Evolutionary conservation across 1,284 basidiomycete genomes (phyloP), one percentile per base, ranked within the genome.

Genomic region (Ustilago trichophora): DNA sequence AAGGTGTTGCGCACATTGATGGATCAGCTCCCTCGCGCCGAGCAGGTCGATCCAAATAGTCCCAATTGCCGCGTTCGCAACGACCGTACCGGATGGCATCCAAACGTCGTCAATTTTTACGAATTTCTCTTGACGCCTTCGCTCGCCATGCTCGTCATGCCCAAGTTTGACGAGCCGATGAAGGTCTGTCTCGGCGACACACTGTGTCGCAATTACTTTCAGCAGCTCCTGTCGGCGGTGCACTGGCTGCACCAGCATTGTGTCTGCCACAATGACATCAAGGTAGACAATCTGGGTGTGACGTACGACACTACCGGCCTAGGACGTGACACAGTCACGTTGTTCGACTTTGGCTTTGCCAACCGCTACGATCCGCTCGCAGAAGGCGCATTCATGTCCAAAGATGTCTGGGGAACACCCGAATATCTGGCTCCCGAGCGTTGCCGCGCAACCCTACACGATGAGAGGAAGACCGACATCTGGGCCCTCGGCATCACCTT

Each of bases 401-500:
- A 37, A 21, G 67, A 70, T 13, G 44, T 42, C 6, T 73, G 70
- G 65, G 75, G 75, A 15, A 76, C 73, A 3, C 70, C 70, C 6
- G 75, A 77, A 31, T 77, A 77, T 40, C 68, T 77, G 0, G 62
- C 71, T 2, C 75, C 75, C 4, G 75, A 77, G 35, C 55, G 75
- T 4, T 62, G 66, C 9, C 48, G 53, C 9, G 65, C 65, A 15
- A 56, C 45, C 9, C 32, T 58, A 9, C 75, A 77, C 41, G 75
- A 77, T 29, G 75, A 75, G 53, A 42, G 75, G 6, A 51, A 60
- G 34, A 52, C 64, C 21, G 75, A 77, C 40, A 54, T 76, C 21
- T 77, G 75, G 75, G 59, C 70, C 11, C 59, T 77, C 2, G 75
- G 75, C 27, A 75, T 77, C 36, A 69, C 72, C 9, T 76, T 75